phyloP scores from a whole-genome alignment of 1,284 basidiomycete species.

The Boletellus deceptivus region DNA sequence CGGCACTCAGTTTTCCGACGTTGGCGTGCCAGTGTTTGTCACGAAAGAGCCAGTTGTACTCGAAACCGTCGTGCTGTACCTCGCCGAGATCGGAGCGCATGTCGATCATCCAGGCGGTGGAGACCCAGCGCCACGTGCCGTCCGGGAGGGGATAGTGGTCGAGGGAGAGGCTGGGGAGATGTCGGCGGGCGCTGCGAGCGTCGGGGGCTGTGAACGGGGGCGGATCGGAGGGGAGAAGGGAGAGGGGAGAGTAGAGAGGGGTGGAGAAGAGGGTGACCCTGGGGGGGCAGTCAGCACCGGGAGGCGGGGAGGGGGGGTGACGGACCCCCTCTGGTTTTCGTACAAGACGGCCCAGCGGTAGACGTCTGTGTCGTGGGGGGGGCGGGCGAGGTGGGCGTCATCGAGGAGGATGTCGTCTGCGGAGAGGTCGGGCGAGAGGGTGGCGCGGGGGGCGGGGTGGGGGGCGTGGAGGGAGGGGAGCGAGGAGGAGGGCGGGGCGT shows the following conservation, averaged over 20 bases:
- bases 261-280: slow-evolving; percentile 72
- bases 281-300: slow-evolving; percentile 11
- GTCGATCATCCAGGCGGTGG: slow-evolving; percentile 79
- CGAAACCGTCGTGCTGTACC: slow-evolving; percentile 78
- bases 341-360: slow-evolving; percentile 77
- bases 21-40: slow-evolving; percentile 60
- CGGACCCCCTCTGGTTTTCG: slow-evolving; percentile 78
- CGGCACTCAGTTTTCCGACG: slow-evolving; percentile 55
- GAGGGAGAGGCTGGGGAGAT: slow-evolving; percentile 56
- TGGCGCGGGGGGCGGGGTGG: not conserved
- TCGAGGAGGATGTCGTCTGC: slow-evolving; percentile 38
- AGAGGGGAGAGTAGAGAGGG: slow-evolving; percentile 66
- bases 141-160: slow-evolving; percentile 74
- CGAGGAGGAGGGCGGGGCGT: slow-evolving; percentile 32
- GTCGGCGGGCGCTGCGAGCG: slow-evolving; percentile 37
- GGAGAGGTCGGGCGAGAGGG: not conserved
- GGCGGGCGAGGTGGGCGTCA: slow-evolving; percentile 22
- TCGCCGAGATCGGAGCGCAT: slow-evolving; percentile 72
- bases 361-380: slow-evolving; percentile 43
- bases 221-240: slow-evolving; percentile 73
- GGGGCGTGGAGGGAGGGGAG: slow-evolving; percentile 22
- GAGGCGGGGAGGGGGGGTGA: slow-evolving; percentile 9
- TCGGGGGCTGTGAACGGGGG: slow-evolving; percentile 67
- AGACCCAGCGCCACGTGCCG: slow-evolving; percentile 78
- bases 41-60: slow-evolving; percentile 78